These are phyloP conservation scores for Conoideocrella luteorostrata DNA, from an alignment of 2,329 filamentous ascomycete species.

Conservation along the genomic window DNA sequence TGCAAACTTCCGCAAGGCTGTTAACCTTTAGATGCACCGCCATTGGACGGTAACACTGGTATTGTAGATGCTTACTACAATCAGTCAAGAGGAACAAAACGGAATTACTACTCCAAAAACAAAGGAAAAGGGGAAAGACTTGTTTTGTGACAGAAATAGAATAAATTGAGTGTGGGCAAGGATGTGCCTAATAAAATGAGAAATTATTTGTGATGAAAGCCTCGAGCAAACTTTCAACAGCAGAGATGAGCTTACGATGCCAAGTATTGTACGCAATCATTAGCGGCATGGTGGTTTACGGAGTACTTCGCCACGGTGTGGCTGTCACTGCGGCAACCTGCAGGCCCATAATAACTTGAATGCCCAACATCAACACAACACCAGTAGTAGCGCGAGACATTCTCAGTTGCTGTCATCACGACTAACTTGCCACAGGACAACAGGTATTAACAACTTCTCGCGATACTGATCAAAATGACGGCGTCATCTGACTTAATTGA, in stretches of 20 bases:
- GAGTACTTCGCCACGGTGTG: conserved; percentile 6
- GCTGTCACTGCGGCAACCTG: conserved; percentile 13
- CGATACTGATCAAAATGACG: conserved; percentile 36
- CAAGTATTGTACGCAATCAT: no score
- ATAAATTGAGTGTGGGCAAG: no score
- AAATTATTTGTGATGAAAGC: no score
- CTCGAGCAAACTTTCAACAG: no score
- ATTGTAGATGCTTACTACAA: background rate
- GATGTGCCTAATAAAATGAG: no score
- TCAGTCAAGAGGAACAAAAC: conserved; percentile 3
- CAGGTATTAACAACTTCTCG: conserved; percentile 10
- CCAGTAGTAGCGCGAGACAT: background rate
- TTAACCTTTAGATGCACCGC: conserved; percentile 66
- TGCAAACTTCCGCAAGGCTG: conserved; percentile 81
- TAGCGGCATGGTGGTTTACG: no score
- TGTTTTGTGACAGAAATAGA: background rate
- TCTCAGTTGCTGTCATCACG: background rate
- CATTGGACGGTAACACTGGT: no score
- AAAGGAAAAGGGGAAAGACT: background rate
- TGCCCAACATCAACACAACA: conserved; percentile 14
- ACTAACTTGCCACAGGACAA: conserved; percentile 1
- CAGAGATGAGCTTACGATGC: no score
- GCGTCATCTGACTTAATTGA: conserved; percentile 50
- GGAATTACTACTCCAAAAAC: background rate
- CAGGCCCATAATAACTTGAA: background rate